Percentiles rank a stretch among this genome's conserved stretches.
These are phyloP conservation scores for Xenosphaeropsis pyriputrescens DNA, from an alignment of 2,329 filamentous ascomycete species.

Conservation along the genomic window DNA sequence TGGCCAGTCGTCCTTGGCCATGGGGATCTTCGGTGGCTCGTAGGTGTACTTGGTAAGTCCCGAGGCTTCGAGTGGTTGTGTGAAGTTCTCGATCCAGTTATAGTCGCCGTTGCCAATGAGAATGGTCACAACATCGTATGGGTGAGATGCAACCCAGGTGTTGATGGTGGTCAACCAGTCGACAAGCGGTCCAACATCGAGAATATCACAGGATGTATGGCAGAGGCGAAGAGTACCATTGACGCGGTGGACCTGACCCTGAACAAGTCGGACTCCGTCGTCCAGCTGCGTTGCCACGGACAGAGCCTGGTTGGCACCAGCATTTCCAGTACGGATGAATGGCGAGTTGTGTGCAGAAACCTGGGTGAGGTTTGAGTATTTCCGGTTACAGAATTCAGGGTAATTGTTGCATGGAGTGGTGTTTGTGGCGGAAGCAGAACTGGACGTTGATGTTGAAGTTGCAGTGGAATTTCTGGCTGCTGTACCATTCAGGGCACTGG, in stretches of 20 bases:
- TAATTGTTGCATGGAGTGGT: slow-evolving; percentile 71
- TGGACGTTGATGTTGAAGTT: slow-evolving; percentile 27
- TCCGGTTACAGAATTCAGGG: slow-evolving; percentile 59
- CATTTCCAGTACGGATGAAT: slow-evolving; percentile 55
- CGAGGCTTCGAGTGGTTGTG: slow-evolving; percentile 50
- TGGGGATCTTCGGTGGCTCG: slow-evolving; percentile 53
- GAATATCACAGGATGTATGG: slow-evolving; percentile 68
- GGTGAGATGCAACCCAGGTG: slow-evolving; percentile 60
- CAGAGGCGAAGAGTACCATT: slow-evolving; percentile 60
- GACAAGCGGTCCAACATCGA: slow-evolving; percentile 68
- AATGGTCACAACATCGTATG: slow-evolving; percentile 79
- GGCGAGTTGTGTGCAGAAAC: slow-evolving; percentile 72
- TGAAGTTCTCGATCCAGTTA: slow-evolving; percentile 47
- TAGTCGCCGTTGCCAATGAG: slow-evolving; percentile 76
- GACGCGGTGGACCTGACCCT: slow-evolving; percentile 48
- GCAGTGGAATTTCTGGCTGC: slow-evolving; percentile 27
- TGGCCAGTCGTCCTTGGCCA: slow-evolving; percentile 68
- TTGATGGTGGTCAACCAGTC: slow-evolving; percentile 56
- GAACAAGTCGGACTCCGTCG: slow-evolving; percentile 55
- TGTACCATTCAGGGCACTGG: slow-evolving; percentile 27
- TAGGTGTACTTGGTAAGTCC: slow-evolving; percentile 65
- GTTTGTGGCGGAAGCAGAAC: slow-evolving; percentile 27
- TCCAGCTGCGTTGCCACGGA: slow-evolving; percentile 57
- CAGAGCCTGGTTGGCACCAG: slow-evolving; percentile 61
- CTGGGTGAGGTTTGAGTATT: slow-evolving; percentile 70